Base-by-base conservation (phyloP, 2,329 filamentous ascomycete genomes). In the Teratosphaeria viscida region DNA sequence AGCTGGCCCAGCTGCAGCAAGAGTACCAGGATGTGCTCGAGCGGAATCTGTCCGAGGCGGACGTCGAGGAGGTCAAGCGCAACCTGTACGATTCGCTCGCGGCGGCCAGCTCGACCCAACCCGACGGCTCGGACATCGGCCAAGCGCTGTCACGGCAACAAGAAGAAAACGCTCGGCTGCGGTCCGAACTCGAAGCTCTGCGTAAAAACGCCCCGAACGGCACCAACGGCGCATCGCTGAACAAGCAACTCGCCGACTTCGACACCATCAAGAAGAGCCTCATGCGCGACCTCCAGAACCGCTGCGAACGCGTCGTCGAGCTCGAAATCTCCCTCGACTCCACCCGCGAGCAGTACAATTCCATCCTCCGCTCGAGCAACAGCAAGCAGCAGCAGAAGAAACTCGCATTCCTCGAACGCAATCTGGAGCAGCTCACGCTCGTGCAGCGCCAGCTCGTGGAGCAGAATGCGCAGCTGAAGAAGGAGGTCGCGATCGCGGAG, bases 201-300 rank as follows among this genome's bases (percentile, higher is more conserved):
- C 88, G 92, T 72, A 90, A 90, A 79, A 68, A 70, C 79, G 82
- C 56, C 82, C 82, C 65, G 29, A 76, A 87, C 71, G 78, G 85
- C 59, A 96, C 57, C 90, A 56, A 56, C 23, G 55, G 55, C 35
- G 55, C 34, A 47, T 34, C 49, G 12, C 85, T 97, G 53, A 91
- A 95, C 73, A 92, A 99, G 78, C 94, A 97, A 77, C 95, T 99
- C 75, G 90, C 92, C 60, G 94, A 99, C 73, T 99, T 99, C 68
- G 94, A 99, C 75, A 89, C 90, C 61, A 99, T 99, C 92, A 99
- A 99, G 85, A 99, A 99, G 84, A 95, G 89, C 66, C 81, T 99
- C 67, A 99, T 99, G 94, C 89, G 94, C 60, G 94, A 99, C 76
- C 80, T 99, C 65, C 94, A 99, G 76, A 97, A 99, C 79, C 88